phyloP scores from a whole-genome alignment of 495 filamentous ascomycete species.

The Chlorociboria aeruginascens region DNA sequence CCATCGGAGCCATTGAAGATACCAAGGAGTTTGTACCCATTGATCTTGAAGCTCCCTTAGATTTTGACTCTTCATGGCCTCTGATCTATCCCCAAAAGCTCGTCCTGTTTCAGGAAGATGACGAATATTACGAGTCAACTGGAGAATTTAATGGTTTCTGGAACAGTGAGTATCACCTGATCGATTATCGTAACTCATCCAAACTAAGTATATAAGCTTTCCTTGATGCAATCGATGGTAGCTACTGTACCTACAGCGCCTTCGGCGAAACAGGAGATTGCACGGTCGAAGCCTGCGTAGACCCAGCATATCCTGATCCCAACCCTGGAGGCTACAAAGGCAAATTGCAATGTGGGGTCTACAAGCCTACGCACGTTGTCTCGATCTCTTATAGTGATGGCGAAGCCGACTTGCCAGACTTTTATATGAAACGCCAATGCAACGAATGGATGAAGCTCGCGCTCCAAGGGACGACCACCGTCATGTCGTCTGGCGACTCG shows the following conservation, averaged over 20 bases:
- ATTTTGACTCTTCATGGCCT: constrained; percentile 14
- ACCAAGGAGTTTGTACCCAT: constrained; percentile 6
- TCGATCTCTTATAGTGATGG: constrained; percentile 43
- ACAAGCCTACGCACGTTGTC: constrained; percentile 42
- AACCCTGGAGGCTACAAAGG: constrained; percentile 42
- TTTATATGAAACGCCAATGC: constrained; percentile 45
- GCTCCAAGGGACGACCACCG: constrained; percentile 25
- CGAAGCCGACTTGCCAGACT: constrained; percentile 36
- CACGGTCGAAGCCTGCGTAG: constrained; percentile 30
- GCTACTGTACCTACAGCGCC: constrained; percentile 41
- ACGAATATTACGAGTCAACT: constrained; percentile 9
- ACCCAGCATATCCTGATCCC: constrained; percentile 44
- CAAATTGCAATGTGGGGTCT: constrained; percentile 46
- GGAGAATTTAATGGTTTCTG: constrained; percentile 13
- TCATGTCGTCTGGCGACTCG: constrained; percentile 27
- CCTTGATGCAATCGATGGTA: constrained; percentile 51
- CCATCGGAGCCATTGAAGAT: constrained; percentile 12
- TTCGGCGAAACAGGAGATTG: constrained; percentile 30
- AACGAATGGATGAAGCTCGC: constrained; percentile 35
- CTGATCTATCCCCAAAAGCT: constrained; percentile 29
- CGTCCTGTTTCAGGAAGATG: constrained; percentile 23
- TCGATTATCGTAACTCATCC: too few species aligned
- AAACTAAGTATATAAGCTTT: constrained; percentile 27
- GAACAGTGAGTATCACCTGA: constrained; percentile 7
- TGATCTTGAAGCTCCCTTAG: constrained; percentile 12